Base-by-base conservation (phyloP, 2,329 filamentous ascomycete species). In the Trichoderma sp. region DNA sequence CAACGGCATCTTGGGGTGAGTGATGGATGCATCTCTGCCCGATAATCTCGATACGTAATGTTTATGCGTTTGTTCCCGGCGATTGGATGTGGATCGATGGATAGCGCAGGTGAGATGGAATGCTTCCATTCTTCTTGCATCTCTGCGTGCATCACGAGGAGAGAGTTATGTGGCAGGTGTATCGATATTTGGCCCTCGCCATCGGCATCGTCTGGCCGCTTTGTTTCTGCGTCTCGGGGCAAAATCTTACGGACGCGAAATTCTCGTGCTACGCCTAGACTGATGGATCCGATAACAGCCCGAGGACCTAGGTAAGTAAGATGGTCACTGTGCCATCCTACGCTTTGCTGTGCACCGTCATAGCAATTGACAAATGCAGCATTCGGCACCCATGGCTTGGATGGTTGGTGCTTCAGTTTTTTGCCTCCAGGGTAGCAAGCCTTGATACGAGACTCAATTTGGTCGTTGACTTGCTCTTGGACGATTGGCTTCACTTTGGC, bases 91-190 rank as follows among this genome's bases (percentile, higher is more conserved):
- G 93, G 93, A 70, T 94, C 91, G 69, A 98, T 91, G 4, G 90
- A 88, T 59, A 85, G 84, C 0, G 91, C 90, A 0, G 94, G 91
- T 0, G 89, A 84, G 54, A 99, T 91, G 72, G 88, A 87, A 78
- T 99, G 96, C 78, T 97, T 98, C 94, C 94, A 98, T 76, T 92
- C 90, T 76, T 98, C 95, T 76, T 98, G 95, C 93, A 97, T 98
- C 77, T 97, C 93, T 0, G 95, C 94, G 76, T 98, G 94, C 96
- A 99, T 98, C 11, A 98, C 85, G 0, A 99, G 85, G 0, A 98
- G 85, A 0, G 93, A 96, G 78, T 98, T 98, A 79, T 98, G 96
- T 0, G 95, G 95, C 0, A 98, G 87, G 74, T 97, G 93, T 54
- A 98, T 96, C 1, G 93, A 89, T 69, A 98, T 95, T 77, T 97